Evolutionary conservation across 768 basidiomycete species (phyloP), one percentile per base, ranked within the genome.

Genomic region (Kwoniella bestiolae): DNA sequence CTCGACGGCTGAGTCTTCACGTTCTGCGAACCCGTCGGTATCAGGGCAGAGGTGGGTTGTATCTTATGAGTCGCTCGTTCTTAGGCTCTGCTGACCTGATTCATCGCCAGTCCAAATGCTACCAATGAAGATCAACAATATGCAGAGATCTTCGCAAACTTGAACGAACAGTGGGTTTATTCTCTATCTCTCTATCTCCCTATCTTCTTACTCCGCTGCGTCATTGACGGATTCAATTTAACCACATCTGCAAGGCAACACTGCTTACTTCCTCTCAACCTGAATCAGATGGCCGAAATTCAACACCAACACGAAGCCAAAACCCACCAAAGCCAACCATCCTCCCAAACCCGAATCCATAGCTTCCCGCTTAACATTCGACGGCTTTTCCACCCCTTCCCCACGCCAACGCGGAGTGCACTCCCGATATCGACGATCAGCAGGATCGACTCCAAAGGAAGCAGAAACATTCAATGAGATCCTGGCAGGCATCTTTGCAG

Each of bases 391-490:
- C 2, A 65, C 63, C 3, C 56, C 57, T 29, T 66, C 65, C n/a
- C 65, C 65, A 1, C 57, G 65, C n/a, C 29, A 52, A 32, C 51
- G 52, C 29, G 67, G 70, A 21, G 67, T 66, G 4, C 70, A 71
- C 41, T 60, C 67, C 0, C 56, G 65, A 2, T 18, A 56, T 2
- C 47, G 51, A 6, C 59, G 71, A 31, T 41, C 51, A 14, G 52
- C 63, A 14, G 71, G 71, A 4, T 55, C 63, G 25, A 73, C 71
- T 8, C 71, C 71, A 8, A 45, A 55, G n/a, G 71, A 73, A 56
- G 66, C 58, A 6, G 56, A 63, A 28, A 51, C 62, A 12, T 68
- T 73, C 46, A 65, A 73, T 41, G 38, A 60, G 35, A 65, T 74
- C 29, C 58, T 74, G 9, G 51, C 49, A 7, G 68, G 47, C 12